Conservation (phyloP, 805 yeast species). For the Candida gorgasii region DNA sequence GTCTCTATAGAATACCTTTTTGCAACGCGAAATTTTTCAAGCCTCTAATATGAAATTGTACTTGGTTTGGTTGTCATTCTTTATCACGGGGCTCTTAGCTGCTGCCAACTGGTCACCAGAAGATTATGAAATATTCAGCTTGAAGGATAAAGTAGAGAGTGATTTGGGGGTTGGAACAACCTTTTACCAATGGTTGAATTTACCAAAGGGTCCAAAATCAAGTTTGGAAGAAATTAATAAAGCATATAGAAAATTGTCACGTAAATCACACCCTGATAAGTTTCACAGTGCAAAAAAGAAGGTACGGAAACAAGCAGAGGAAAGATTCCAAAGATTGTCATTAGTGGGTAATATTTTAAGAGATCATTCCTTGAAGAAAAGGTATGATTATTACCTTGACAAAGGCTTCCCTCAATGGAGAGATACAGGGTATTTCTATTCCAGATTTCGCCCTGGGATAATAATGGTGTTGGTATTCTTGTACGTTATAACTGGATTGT, state of each 20-base stretch:
- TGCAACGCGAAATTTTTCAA: constrained; percentile 6
- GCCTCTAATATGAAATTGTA: background rate
- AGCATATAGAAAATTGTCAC: constrained; percentile 70
- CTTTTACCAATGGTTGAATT: constrained; percentile 68
- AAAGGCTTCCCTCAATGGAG: constrained; percentile 87
- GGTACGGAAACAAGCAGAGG: constrained; percentile 53
- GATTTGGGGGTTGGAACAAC: constrained; percentile 64
- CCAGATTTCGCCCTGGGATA: constrained; percentile 69
- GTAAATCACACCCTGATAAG: constrained; percentile 87
- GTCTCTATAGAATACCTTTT: background rate
- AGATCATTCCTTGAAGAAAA: constrained; percentile 50
- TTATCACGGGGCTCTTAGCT: constrained; percentile 24
- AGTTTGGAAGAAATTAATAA: constrained; percentile 55
- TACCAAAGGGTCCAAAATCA: constrained; percentile 48
- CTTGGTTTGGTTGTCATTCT: constrained; percentile 1
- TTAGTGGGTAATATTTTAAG: constrained; percentile 73
- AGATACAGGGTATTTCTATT: constrained; percentile 63
- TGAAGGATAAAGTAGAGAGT: constrained; percentile 60
- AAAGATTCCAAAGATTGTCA: constrained; percentile 76
- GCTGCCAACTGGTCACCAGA: constrained; percentile 56
- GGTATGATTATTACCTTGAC: constrained; percentile 81
- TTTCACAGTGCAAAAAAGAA: constrained; percentile 24
- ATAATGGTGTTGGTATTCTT: constrained; percentile 52
- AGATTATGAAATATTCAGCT: constrained; percentile 79
- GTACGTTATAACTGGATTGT: constrained; percentile 49